These are phyloP conservation scores for Ustilago hordei DNA, from an alignment of 1,284 basidiomycete genomes.

Conservation along the genomic window DNA sequence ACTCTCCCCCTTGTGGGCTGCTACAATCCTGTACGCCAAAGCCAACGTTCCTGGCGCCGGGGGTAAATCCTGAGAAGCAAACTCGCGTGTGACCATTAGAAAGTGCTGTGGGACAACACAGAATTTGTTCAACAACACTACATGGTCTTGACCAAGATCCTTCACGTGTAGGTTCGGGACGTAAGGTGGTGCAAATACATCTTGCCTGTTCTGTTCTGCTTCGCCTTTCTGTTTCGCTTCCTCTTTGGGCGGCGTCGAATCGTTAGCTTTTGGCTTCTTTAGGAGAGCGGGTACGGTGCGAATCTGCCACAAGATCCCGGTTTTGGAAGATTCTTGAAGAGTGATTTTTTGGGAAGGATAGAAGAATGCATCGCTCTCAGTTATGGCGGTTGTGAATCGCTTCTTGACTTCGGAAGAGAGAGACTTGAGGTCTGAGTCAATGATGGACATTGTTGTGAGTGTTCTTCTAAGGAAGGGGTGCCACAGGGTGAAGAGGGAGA, in stretches of 20 bases:
- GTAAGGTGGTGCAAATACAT: slow-evolving; percentile 68
- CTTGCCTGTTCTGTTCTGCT: slow-evolving; percentile 54
- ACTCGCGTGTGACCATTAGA: slow-evolving; percentile 63
- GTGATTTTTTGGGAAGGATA: slow-evolving; percentile 56
- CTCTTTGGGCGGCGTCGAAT: background rate
- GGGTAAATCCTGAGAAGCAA: slow-evolving; percentile 61
- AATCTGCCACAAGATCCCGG: slow-evolving; percentile 53
- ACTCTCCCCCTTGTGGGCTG: slow-evolving; percentile 19
- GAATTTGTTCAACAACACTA: slow-evolving; percentile 67
- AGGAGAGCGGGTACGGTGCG: slow-evolving; percentile 63
- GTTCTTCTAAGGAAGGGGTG: background rate
- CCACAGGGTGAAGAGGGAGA: background rate
- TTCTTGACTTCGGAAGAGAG: slow-evolving; percentile 46
- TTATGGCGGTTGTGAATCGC: slow-evolving; percentile 53
- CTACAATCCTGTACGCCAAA: slow-evolving; percentile 57
- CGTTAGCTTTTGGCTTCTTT: slow-evolving; percentile 54
- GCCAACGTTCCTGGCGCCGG: slow-evolving; percentile 59
- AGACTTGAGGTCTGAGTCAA: slow-evolving; percentile 35
- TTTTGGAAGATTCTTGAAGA: slow-evolving; percentile 23
- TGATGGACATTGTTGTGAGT: slow-evolving; percentile 22
- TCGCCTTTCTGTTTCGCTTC: slow-evolving; percentile 13
- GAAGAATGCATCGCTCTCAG: slow-evolving; percentile 60
- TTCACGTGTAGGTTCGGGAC: slow-evolving; percentile 64
- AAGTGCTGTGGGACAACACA: slow-evolving; percentile 66
- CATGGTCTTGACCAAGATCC: slow-evolving; percentile 49